Evolutionary conservation across 495 filamentous ascomycete species (phyloP), one percentile per base, ranked within the genome.

Genomic region (Aspergillus steynii): DNA sequence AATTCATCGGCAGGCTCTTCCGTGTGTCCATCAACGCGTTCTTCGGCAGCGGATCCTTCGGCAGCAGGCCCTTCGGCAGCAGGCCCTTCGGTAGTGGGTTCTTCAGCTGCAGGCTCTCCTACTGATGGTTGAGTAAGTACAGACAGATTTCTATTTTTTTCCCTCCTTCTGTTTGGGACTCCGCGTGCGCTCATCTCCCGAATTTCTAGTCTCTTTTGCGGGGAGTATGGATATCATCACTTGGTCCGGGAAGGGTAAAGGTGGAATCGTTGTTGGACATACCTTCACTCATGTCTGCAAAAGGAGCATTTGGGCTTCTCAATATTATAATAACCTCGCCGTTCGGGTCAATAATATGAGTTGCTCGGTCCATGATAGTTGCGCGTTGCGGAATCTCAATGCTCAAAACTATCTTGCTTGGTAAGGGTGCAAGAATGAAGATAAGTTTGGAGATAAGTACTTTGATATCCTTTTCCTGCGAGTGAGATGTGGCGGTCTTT

Each of bases 261-360:
- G 31, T 34, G 9, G 9, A 34, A 34, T 34, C 9, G 31, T 34
- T 9, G 31, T 9, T 34, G 31, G 2, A 7, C 31, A 34, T 5
- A 34, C 6, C 31, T 34, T 34, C 31, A 34, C 31, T 34, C 9
- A 34, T 5, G 6, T 34, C 31, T 7, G 31, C 46, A 37, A 62
- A 62, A 4, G 60, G 53, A 42, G 46, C 28, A 48, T 56, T 42
- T 49, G 42, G 25, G 29, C 45, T 27, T 52, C 26, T 29, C 29
- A 63, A 42, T 15, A 48, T 29, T 26, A 59, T 46, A 14, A 63
- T 45, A 42, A 63, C 37, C 8, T 63, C 61, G 9, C 60, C 60
- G 25, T 58, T 20, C 29, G 53, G 10, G n/a, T 32, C 60, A 9
- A 58, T 56, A 14, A 61, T 26, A 57, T 46, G 47, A 9, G 37